A percentile compares a stretch with the other conserved stretches of the same genome.
Conservation (phyloP, 345 rosid species). For the Camelina hispida region DNA sequence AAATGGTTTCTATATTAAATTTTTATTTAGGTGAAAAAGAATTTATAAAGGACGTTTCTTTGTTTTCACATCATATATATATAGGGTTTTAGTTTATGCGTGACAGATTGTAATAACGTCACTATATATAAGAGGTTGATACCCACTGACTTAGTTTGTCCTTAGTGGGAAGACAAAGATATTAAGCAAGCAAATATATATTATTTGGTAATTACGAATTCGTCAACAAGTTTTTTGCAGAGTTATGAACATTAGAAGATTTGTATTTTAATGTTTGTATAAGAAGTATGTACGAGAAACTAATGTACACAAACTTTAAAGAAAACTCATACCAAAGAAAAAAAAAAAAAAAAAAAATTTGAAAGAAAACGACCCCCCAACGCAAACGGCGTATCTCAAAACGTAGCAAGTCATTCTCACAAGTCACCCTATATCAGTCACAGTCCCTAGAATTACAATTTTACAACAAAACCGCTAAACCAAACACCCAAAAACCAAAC, state of each 20-base stretch:
- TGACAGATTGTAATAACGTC: constrained; percentile 28
- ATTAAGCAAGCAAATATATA: constrained; percentile 6
- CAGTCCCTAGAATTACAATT: constrained; percentile 23
- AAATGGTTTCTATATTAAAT: constrained; percentile 9
- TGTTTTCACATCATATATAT: constrained; percentile 29
- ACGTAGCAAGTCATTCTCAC: neutral
- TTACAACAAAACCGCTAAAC: constrained; percentile 20
- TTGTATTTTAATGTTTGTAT: neutral
- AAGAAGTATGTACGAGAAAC: neutral
- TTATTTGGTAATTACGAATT: neutral
- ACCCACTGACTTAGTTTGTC: constrained; percentile 38
- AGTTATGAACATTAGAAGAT: constrained; percentile 4
- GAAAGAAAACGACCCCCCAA: neutral
- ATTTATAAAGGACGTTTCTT: constrained; percentile 22
- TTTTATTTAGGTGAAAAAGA: neutral
- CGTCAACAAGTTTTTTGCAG: neutral
- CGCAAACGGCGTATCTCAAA: neutral
- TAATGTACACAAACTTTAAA: constrained; percentile 2
- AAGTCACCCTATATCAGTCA: constrained; percentile 14
- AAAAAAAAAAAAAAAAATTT: neutral
- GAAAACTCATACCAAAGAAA: too few species aligned
- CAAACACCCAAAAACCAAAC: constrained; percentile 19
- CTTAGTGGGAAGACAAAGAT: constrained; percentile 20
- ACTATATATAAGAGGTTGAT: constrained; percentile 5
- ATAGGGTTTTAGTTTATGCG: constrained; percentile 23